Conservation (phyloP, 169 alveolate genomes). For the Plasmodium gonderi region DNA sequence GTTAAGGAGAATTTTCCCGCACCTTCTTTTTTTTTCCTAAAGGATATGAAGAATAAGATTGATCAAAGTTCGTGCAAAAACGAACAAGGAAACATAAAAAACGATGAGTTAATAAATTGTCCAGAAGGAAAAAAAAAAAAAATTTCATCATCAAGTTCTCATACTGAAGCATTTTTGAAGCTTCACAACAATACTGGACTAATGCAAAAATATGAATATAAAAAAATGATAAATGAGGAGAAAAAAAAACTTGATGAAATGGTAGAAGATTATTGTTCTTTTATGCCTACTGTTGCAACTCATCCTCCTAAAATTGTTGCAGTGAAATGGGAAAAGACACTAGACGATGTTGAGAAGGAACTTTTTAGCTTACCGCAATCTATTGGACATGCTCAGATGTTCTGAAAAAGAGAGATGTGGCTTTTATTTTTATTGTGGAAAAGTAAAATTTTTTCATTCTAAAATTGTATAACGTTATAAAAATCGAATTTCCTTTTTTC, state of each 20-base stretch:
- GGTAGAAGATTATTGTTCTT: not conserved
- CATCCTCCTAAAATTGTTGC: constrained; percentile 26
- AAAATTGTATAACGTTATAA: too few relatives aligned
- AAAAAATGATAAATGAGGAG: not conserved
- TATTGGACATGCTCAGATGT: not conserved
- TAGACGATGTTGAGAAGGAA: constrained; percentile 33
- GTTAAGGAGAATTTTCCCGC: not conserved
- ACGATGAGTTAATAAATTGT: too few relatives aligned
- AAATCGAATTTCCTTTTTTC: too few relatives aligned
- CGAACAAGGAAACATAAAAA: not conserved
- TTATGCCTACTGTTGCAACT: constrained; percentile 1
- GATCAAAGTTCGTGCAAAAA: too few relatives aligned
- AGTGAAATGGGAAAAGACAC: not conserved
- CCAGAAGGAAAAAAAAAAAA: too few relatives aligned
- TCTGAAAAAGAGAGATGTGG: not conserved
- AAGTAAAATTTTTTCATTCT: too few relatives aligned
- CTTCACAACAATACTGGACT: not conserved
- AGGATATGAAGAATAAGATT: too few relatives aligned
- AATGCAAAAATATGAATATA: not conserved
- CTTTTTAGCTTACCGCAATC: constrained; percentile 40
- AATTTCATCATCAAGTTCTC: not conserved
- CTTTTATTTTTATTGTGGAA: not conserved
- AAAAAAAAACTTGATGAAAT: not conserved
- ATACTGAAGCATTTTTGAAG: not conserved
- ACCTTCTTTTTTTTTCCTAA: not conserved